phyloP scores from a whole-genome alignment of 176 grass and related monocot genomes.

The barley (Hordeum vulgare) region MorexV3_pseudomolecules_assembly NC_058521.1:75227668-75228167 shows the following conservation, averaged over 20 bases:
- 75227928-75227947: constrained; percentile 98
- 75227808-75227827: neutral
- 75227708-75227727: constrained; percentile 90
- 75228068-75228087: constrained; percentile 94
- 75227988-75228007: neutral
- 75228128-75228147: constrained; percentile 48
- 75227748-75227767: constrained; percentile 97
- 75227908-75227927: constrained; percentile 95
- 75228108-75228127: constrained; percentile 99
- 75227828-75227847: neutral
- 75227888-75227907: constrained; percentile 94
- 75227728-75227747: constrained; percentile 98
- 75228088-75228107: constrained; percentile 97
- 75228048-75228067: constrained; percentile 99
- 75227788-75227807: constrained; percentile 33
- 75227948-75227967: constrained; percentile 54
- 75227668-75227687: neutral
- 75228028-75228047: constrained; percentile 66
- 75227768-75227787: constrained; percentile 98
- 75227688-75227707: constrained; percentile 4
- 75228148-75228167: neutral
- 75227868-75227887: constrained; percentile 78
- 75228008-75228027: constrained; percentile 31
- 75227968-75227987: neutral
- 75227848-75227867: constrained; percentile 24